These are phyloP conservation scores for Umbelopsis sp. DNA, from an alignment of 192 early-diverging fungal genomes.

Conservation along the genomic window DNA sequence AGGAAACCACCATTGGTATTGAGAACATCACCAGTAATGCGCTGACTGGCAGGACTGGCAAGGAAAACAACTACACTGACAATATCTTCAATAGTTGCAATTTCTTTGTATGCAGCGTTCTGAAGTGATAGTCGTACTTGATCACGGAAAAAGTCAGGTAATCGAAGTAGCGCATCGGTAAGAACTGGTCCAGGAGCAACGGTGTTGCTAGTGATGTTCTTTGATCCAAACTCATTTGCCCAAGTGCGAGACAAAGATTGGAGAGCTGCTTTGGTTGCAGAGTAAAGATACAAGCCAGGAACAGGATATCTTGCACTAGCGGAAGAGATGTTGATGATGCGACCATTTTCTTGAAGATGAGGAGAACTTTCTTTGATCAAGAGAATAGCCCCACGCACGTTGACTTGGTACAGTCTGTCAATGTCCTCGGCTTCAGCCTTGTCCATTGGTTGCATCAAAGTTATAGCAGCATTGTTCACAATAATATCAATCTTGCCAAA, in stretches of 20 bases:
- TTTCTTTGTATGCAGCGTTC: not conserved
- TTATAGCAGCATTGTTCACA: conserved; percentile 44
- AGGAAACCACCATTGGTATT: not conserved
- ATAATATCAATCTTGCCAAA: conserved; percentile 41
- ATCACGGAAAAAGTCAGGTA: not conserved
- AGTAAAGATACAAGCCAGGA: not conserved
- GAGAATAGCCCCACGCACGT: conserved; percentile 42
- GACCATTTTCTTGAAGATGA: conserved; percentile 34
- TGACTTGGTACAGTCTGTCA: conserved; percentile 33
- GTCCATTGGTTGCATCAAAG: not conserved
- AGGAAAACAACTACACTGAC: not conserved
- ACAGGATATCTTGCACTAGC: not conserved
- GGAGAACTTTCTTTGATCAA: conserved; percentile 34
- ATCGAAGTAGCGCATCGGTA: not conserved
- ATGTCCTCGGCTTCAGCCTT: not conserved
- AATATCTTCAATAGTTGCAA: not conserved
- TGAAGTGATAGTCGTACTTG: not conserved
- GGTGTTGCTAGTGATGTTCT: not conserved
- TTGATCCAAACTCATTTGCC: not conserved
- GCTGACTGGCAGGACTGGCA: not conserved
- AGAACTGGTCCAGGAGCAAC: not conserved
- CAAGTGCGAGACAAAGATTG: not conserved
- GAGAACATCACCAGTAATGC: not conserved
- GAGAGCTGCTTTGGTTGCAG: not conserved
- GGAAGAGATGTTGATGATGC: conserved; percentile 45